phyloP scores from a whole-genome alignment of 1,284 basidiomycete species.

The Vanrija humicola region DNA sequence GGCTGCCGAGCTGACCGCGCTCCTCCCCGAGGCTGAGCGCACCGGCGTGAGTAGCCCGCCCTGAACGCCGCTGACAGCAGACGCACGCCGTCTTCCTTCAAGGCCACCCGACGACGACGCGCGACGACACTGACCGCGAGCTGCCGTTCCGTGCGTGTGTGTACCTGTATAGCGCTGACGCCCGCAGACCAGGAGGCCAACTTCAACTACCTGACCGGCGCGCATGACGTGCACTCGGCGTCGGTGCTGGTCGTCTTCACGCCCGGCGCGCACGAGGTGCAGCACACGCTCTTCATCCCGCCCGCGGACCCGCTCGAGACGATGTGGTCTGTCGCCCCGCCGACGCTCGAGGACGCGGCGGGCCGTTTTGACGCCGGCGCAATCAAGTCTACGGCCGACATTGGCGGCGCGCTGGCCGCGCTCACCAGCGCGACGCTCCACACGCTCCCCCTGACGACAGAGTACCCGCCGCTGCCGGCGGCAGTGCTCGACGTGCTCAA shows the following conservation, averaged over 20 bases:
- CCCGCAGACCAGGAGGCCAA: constrained; percentile 66
- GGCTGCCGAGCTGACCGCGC: constrained; percentile 29
- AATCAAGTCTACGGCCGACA: constrained; percentile 54
- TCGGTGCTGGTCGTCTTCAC: constrained; percentile 62
- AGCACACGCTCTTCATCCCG: constrained; percentile 68
- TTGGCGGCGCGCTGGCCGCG: constrained; percentile 40
- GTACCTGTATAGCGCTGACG: not conserved
- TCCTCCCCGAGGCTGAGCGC: constrained; percentile 25
- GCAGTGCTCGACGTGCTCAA: constrained; percentile 45
- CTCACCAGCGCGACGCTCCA: constrained; percentile 26
- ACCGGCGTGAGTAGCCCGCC: constrained; percentile 21
- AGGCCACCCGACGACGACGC: constrained; percentile 55
- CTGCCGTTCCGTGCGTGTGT: constrained; percentile 60
- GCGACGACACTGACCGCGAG: constrained; percentile 87
- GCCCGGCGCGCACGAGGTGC: constrained; percentile 42
- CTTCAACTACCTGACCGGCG: constrained; percentile 77
- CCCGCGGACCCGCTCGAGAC: constrained; percentile 65
- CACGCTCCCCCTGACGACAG: constrained; percentile 54
- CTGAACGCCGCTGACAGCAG: constrained; percentile 10
- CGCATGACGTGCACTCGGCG: constrained; percentile 63
- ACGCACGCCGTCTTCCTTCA: constrained; percentile 47
- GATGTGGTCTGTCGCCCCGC: constrained; percentile 83
- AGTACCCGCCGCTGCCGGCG: constrained; percentile 59
- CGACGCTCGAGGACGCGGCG: constrained; percentile 59
- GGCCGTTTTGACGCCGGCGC: constrained; percentile 59